Conservation (phyloP, 371 early-diverging fungal species). For the Mucor mucedo region DNA sequence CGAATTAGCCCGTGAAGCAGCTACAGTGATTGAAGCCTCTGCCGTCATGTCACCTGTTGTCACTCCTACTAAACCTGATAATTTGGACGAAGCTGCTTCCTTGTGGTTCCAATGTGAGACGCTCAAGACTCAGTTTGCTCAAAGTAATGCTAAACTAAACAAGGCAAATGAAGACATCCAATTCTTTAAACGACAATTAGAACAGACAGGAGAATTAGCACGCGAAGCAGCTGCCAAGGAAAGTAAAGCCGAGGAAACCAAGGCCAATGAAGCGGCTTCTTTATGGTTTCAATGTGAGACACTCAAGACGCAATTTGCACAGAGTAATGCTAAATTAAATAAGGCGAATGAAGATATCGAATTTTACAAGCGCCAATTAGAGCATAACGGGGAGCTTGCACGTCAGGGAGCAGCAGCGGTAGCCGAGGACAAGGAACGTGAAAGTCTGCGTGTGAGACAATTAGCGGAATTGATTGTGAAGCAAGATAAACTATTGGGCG, state of each 20-base stretch:
- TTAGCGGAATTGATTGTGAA: constrained; percentile 27
- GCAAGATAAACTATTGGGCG: constrained; percentile 24
- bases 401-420: constrained; percentile 13
- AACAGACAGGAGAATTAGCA: constrained; percentile 2
- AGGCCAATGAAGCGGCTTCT: constrained; percentile 18
- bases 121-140: constrained; percentile 32
- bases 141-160: constrained; percentile 19
- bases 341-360: constrained; percentile 27
- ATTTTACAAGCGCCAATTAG: constrained; percentile 29
- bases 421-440: constrained; percentile 27
- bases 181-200: constrained; percentile 26
- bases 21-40: constrained; percentile 3
- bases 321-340: constrained; percentile 21
- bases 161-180: constrained; percentile 26
- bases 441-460: constrained; percentile 20
- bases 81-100: constrained; percentile 20
- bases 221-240: constrained; percentile 4
- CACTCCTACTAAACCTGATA: too few relatives aligned
- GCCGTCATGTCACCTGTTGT: too few relatives aligned
- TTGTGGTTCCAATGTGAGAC: constrained; percentile 36
- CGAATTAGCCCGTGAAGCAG: background rate
- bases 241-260: too few relatives aligned
- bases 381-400: constrained; percentile 9
- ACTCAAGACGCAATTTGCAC: constrained; percentile 31
- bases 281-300: constrained; percentile 35